These are phyloP conservation scores for Fusarium falciforme DNA, from an alignment of 2,329 filamentous ascomycete genomes.

Conservation along the genomic window DNA sequence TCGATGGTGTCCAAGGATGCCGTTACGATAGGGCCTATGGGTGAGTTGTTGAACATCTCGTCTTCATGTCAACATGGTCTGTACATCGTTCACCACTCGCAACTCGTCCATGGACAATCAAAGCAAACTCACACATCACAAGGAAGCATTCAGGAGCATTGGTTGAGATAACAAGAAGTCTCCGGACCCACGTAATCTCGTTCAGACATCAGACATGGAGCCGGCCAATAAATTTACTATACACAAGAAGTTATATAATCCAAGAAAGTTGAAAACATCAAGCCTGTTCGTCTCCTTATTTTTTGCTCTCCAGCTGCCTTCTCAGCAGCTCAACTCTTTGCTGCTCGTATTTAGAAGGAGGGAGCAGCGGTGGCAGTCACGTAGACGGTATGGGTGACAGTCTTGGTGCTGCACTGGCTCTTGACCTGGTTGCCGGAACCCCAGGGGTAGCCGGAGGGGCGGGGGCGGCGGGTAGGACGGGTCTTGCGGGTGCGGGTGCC, in stretches of 20 bases:
- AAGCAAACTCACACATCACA: not conserved
- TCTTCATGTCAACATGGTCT: not conserved
- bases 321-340: not conserved
- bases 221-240: constrained; percentile 16
- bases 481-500: constrained; percentile 17
- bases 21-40: not conserved
- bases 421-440: constrained; percentile 7
- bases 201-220: constrained; percentile 3
- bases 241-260: constrained; percentile 14
- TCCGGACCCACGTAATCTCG: constrained; percentile 5
- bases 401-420: constrained; percentile 26
- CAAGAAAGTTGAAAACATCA: not conserved
- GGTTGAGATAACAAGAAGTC: not conserved
- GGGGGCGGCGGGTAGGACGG: constrained; percentile 26
- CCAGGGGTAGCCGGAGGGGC: constrained; percentile 13
- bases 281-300: not conserved
- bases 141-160: not conserved
- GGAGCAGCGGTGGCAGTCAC: constrained; percentile 34
- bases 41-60: not conserved
- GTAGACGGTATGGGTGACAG: constrained; percentile 39
- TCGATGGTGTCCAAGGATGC: not conserved
- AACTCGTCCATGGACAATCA: not conserved
- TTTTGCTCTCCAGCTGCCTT: not conserved
- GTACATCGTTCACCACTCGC: not conserved
- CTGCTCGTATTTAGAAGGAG: not conserved